Base-by-base conservation (phyloP, 441 rosid species). In the Populus hybrid region DNA sequence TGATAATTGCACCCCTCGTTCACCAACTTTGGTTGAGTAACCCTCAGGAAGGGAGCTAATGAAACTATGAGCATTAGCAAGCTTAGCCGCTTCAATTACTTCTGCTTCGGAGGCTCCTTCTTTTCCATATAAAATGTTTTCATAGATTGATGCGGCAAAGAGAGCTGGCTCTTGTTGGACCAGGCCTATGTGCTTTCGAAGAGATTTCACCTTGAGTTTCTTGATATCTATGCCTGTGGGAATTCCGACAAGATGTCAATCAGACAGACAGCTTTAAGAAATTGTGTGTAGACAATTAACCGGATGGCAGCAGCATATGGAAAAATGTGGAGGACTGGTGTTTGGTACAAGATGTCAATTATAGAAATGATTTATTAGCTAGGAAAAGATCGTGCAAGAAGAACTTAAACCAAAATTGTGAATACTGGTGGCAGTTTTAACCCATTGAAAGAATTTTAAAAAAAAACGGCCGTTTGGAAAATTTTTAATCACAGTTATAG, bases 141-240 rank as follows among this genome's bases (percentile, higher is more conserved):
- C 97, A 11, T 87, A 90, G 73, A 94, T 91, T 18, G 97, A 83
- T 21, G 97, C 88, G 2, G 89, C 98, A 7, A 94, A 94, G 76
- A 94, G 97, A 8, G 97, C 94, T 14, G 96, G 97, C 81, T 94
- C 97, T 85, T 94, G 97, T 76, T 94, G 97, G 72, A 94, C 97
- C 38, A 94, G 80, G 9, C 97, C 95, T 71, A 92, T 88, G 81
- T 92, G 98, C 79, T 84, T 91, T 82, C 97, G 82, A 5, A 94
- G 81, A 40, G 92, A 87, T 79, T 90, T 94, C 67, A 92, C 82
- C 77, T 85, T 88, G 16, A 92, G 86, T 65, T 82, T 89, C 88
- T 77, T 90, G 74, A 94, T 83, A 83, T 91, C 97, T 30, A 70
- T 84, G 57, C 98, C 97, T 92, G 91, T 53, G 50, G 75, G 24